phyloP scores from a whole-genome alignment of 1,284 basidiomycete genomes.

The Fomitopsis betulina region DNA sequence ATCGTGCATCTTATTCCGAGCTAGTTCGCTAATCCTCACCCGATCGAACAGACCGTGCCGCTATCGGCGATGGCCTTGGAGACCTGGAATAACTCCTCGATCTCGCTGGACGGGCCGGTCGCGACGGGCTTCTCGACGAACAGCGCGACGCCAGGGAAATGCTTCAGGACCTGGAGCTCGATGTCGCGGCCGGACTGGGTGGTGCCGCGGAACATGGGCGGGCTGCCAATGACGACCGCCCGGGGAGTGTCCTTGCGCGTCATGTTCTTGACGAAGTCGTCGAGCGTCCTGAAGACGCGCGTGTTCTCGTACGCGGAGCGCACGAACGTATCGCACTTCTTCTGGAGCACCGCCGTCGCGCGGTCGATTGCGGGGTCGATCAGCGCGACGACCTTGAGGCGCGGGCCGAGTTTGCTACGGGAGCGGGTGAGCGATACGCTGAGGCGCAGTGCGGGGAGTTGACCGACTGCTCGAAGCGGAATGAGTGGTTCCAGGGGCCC shows the following conservation, averaged over 20 bases:
- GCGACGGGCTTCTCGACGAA: conserved; percentile 96
- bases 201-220: conserved; percentile 90
- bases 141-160: conserved; percentile 88
- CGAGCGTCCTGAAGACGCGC: conserved; percentile 82
- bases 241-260: conserved; percentile 53
- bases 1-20: too few species aligned
- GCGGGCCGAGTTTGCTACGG: conserved; percentile 87
- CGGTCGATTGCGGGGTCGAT: conserved; percentile 89
- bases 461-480: conserved; percentile 86
- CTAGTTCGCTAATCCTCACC: conserved; percentile 37
- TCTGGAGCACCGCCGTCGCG: conserved; percentile 75
- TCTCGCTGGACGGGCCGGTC: conserved; percentile 72
- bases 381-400: conserved; percentile 93
- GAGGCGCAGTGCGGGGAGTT: conserved; percentile 1
- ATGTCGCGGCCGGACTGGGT: conserved; percentile 79
- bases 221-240: conserved; percentile 88
- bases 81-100: conserved; percentile 64
- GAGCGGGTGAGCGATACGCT: conserved; percentile 9
- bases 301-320: conserved; percentile 91
- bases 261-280: conserved; percentile 81
- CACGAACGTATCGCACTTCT: conserved; percentile 94
- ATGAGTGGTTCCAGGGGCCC: conserved; percentile 92
- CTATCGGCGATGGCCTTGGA: conserved; percentile 65
- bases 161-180: conserved; percentile 85
- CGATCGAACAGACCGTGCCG: conserved; percentile 84